Evolutionary conservation across 768 basidiomycete species (phyloP), one percentile per base, ranked within the genome.

Genomic region (Kondoa subrosea): DNA sequence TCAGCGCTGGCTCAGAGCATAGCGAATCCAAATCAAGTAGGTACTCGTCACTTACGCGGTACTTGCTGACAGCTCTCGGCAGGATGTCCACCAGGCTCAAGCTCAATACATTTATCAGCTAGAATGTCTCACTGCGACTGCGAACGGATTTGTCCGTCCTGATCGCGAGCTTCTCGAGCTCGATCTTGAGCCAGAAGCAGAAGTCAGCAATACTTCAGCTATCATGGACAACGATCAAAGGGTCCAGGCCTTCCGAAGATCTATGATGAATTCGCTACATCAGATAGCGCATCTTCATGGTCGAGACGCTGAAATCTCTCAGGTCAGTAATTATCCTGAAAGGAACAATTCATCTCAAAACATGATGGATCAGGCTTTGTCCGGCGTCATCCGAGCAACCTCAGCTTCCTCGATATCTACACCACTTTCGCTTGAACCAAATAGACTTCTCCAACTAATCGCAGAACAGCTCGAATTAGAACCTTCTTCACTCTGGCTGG

Each of bases 121-220:
- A 30, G 68, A 72, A 32, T 75, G 76, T n/a, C 73, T 80, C n/a
- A 76, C 78, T 0, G 78, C 80, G 2, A 77, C 77, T 64, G 76
- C 78, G 33, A 77, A 76, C 34, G 79, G 79, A 2, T 73, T 80
- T 4, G 71, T 78, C 0, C 76, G 78, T 0, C 74, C 77, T 0
- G 79, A 80, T 26, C 78, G 77, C 66, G 79, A 80, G 61, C 74
- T 79, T 25, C 75, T 79, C 65, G 78, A 79, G 66, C 70, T 76
- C 1, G 74, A 76, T 0, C 66, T 66, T 26, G 68, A 57, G 2
- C 68, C 71, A 14, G 76, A 76, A 33, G 72, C 71, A 25, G 66
- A 69, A n/a, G 58, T 66, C 34, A 65, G 56, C 56, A 58, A 65
- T 26, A 58, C 57, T 25, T 60, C 58, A 12, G 59, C 67, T 4